Percentiles rank a stretch among this genome's conserved stretches.
phyloP scores from a whole-genome alignment of 495 filamentous ascomycete genomes.

The Penicillium coffeae region DNA sequence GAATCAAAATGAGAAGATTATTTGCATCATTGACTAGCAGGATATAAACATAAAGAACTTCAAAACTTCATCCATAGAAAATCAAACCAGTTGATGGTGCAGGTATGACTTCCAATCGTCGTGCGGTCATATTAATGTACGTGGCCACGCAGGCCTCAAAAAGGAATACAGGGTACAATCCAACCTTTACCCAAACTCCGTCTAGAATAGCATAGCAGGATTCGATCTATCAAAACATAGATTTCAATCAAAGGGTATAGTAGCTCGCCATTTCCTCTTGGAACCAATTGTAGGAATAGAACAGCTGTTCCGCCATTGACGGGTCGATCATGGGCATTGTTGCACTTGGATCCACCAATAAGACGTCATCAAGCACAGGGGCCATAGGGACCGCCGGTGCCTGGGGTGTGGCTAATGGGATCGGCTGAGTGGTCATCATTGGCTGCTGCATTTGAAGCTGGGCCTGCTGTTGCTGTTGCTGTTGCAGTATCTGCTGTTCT shows the following conservation, averaged over 20 bases:
- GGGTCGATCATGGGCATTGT: conserved; percentile 37
- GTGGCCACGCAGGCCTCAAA: not conserved
- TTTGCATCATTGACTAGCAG: not conserved
- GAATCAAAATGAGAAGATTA: not conserved
- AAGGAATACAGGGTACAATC: not conserved
- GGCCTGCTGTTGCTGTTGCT: conserved; percentile 19
- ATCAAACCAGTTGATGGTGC: not conserved
- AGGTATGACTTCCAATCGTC: not conserved
- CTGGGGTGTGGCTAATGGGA: conserved; percentile 21
- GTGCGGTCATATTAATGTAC: not conserved
- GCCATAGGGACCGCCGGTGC: conserved; percentile 39
- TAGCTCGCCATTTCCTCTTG: conserved; percentile 44
- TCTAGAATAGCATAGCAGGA: not conserved
- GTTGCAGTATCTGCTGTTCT: conserved; percentile 16
- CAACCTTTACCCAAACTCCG: not conserved
- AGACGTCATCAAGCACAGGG: conserved; percentile 41
- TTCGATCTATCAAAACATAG: conserved; percentile 7
- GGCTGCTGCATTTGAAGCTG: conserved; percentile 21
- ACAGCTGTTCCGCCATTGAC: conserved; percentile 40
- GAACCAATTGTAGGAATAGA: conserved; percentile 45
- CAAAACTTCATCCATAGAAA: not conserved
- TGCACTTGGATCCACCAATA: conserved; percentile 35
- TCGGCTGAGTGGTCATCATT: conserved; percentile 21
- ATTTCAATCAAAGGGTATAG: conserved; percentile 36
- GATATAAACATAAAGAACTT: not conserved